phyloP scores from a whole-genome alignment of 106 monocot genomes.

The Apostasia ramifera region DNA sequence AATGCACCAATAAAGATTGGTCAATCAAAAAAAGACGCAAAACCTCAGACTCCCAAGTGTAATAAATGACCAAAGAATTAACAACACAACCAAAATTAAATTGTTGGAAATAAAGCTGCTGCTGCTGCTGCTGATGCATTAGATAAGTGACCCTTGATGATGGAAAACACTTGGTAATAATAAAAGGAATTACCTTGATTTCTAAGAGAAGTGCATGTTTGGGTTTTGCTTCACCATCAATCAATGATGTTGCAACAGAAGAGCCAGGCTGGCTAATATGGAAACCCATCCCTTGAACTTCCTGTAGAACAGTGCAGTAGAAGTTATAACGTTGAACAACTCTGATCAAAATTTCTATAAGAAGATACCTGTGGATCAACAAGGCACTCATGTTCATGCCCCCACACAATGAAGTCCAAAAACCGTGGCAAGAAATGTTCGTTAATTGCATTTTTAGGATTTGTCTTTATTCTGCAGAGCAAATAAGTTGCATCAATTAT shows the following conservation, averaged over 20 bases:
- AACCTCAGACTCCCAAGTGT: too few species aligned
- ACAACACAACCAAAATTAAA: too few species aligned
- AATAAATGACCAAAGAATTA: too few species aligned
- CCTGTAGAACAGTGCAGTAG: constrained; percentile 29
- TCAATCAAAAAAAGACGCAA: too few species aligned
- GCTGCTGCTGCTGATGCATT: too few species aligned
- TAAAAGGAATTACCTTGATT: constrained; percentile 66
- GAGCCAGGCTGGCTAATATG: constrained; percentile 98
- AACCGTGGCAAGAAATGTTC: constrained; percentile 98
- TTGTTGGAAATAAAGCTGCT: too few species aligned
- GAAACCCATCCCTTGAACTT: constrained; percentile 98
- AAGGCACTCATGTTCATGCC: constrained; percentile 99
- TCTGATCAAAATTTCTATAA: background rate
- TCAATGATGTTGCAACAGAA: constrained; percentile 98
- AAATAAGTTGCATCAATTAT: background rate
- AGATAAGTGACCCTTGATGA: background rate
- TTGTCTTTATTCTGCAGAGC: constrained; percentile 75
- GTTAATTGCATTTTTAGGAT: constrained; percentile 98
- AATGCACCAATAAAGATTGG: too few species aligned
- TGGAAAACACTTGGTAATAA: background rate
- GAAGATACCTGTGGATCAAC: constrained; percentile 86
- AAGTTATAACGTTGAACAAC: background rate
- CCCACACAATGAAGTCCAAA: constrained; percentile 93
- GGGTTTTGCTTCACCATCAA: constrained; percentile 97
- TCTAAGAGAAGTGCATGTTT: constrained; percentile 92